Conservation (phyloP, 805 yeast genomes). For the Pichia nanzhaoensis region DNA sequence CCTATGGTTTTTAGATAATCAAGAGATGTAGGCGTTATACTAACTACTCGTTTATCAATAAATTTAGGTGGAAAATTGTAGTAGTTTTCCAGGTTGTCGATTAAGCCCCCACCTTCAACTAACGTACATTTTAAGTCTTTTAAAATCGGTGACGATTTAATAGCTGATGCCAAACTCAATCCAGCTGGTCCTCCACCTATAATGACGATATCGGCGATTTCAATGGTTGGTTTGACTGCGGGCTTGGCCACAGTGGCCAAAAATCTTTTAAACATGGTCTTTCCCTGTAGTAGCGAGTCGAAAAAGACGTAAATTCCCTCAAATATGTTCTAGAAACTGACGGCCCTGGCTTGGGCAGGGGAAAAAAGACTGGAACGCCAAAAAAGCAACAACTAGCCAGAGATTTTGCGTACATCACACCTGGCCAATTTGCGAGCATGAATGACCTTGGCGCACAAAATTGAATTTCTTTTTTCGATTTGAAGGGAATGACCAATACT, state of each 20-base stretch:
- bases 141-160: slow-evolving; percentile 62
- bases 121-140: slow-evolving; percentile 54
- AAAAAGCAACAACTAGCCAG: too few species aligned
- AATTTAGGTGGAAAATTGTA: slow-evolving; percentile 36
- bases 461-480: too few species aligned
- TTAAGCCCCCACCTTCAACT: slow-evolving; percentile 64
- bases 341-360: too few species aligned
- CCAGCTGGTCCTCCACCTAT: slow-evolving; percentile 99
- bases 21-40: slow-evolving; percentile 77
- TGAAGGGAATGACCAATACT: too few species aligned
- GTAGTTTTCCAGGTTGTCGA: slow-evolving; percentile 43
- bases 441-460: too few species aligned
- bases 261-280: slow-evolving; percentile 21
- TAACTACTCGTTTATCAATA: slow-evolving; percentile 75
- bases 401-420: too few species aligned
- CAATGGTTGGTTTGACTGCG: background rate
- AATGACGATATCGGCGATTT: slow-evolving; percentile 61
- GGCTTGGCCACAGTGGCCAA: slow-evolving; percentile 22
- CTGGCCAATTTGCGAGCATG: too few species aligned
- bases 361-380: too few species aligned
- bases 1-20: slow-evolving; percentile 63
- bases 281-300: background rate
- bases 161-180: slow-evolving; percentile 72
- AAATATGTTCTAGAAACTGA: too few species aligned
- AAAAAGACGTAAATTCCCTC: background rate